Conservation (phyloP, 2,329 filamentous ascomycete genomes). For the Colletotrichum sp. region DNA sequence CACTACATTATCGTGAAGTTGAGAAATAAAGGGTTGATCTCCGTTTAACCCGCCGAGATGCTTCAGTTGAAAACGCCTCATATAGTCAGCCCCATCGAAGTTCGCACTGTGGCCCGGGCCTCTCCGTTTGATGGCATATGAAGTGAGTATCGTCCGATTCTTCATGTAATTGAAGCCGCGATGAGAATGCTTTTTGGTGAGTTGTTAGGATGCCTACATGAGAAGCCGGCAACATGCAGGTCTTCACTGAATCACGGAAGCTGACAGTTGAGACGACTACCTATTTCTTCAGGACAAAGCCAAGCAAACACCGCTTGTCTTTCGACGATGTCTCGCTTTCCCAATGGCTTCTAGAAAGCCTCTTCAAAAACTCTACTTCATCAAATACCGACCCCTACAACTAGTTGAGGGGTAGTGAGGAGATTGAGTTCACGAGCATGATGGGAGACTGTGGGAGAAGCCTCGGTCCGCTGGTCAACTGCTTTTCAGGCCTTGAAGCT, state of each 20-base stretch:
- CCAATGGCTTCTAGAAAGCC: background rate
- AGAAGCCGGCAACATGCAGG: no score
- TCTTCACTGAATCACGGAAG: background rate
- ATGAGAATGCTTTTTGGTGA: no score
- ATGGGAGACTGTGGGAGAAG: background rate
- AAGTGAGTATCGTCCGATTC: background rate
- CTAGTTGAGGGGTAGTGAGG: background rate
- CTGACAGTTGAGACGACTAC: fast-evolving
- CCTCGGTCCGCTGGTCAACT: background rate
- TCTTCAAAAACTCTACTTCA: background rate
- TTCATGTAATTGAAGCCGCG: background rate
- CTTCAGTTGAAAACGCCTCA: background rate
- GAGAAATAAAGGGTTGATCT: no score
- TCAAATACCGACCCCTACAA: background rate
- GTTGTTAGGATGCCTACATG: background rate
- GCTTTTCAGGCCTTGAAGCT: background rate
- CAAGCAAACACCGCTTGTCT: background rate
- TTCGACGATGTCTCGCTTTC: background rate
- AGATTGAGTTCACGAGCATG: background rate
- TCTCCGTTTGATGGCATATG: background rate
- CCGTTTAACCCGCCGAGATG: background rate
- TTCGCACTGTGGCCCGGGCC: background rate
- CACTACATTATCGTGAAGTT: background rate
- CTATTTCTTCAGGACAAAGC: background rate
- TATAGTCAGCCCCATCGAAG: background rate